phyloP scores from a whole-genome alignment of 2,329 filamentous ascomycete species.

The Pestalotiopsis sp. region DNA sequence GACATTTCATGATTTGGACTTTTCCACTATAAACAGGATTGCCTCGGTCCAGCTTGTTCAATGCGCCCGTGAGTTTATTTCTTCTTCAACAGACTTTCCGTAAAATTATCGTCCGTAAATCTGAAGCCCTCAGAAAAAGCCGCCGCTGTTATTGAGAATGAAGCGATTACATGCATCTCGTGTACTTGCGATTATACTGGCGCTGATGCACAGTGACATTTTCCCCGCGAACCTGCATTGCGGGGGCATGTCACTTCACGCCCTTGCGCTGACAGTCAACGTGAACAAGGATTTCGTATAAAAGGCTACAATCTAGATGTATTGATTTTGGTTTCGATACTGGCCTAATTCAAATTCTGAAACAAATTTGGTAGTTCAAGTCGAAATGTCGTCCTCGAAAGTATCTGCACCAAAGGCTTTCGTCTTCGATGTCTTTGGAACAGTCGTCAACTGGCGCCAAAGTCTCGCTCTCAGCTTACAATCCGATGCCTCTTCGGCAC shows the following conservation, averaged over 20 bases:
- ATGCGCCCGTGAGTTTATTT: too few relatives aligned
- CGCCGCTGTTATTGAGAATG: too few relatives aligned
- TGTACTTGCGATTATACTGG: background rate
- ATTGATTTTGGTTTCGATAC: too few relatives aligned
- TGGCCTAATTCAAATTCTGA: background rate
- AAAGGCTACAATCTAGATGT: background rate
- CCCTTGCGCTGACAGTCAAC: background rate
- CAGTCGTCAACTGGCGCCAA: slow-evolving; percentile 65
- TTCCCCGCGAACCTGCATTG: background rate
- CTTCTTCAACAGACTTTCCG: too few relatives aligned
- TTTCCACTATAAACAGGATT: too few relatives aligned
- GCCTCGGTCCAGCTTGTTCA: too few relatives aligned
- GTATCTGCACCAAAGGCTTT: slow-evolving; percentile 40
- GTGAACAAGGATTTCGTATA: background rate
- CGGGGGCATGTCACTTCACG: background rate
- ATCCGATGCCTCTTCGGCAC: slow-evolving; percentile 36
- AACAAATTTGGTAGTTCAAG: background rate
- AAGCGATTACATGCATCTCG: too few relatives aligned
- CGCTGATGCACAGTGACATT: background rate
- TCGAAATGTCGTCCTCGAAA: background rate
- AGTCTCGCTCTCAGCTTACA: slow-evolving; percentile 55
- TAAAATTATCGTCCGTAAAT: too few relatives aligned
- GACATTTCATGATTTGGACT: background rate
- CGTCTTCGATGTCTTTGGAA: slow-evolving; percentile 64
- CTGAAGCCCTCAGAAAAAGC: too few relatives aligned